A percentile compares a stretch with the other conserved stretches of the same genome.
These are phyloP conservation scores for Sporothrix brasiliensis DNA, from an alignment of 2,329 filamentous ascomycete species.

Conservation along the genomic window DNA sequence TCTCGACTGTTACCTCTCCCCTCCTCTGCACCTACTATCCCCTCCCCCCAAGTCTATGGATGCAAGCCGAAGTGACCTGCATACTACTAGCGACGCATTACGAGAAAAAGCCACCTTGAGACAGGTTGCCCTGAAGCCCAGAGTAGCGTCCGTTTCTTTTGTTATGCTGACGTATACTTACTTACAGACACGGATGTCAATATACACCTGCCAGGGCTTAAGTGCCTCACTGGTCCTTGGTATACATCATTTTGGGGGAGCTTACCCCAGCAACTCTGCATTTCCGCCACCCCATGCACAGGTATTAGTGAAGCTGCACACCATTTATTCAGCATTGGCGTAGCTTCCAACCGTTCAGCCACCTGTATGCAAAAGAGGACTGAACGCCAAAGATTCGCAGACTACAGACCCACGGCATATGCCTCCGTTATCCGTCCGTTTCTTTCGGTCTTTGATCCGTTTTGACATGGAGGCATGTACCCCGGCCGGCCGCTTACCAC, in stretches of 20 bases:
- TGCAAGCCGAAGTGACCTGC: constrained; percentile 16
- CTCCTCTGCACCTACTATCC: not conserved
- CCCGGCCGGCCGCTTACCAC: not conserved
- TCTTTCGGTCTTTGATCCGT: not conserved
- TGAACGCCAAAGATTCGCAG: not conserved
- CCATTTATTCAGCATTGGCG: not conserved
- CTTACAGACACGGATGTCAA: constrained; percentile 3
- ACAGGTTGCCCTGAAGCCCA: not conserved
- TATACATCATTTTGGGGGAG: not conserved
- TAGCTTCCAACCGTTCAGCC: not conserved
- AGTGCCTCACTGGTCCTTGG: not conserved
- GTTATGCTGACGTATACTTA: not conserved
- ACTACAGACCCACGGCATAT: not conserved
- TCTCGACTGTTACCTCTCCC: not conserved
- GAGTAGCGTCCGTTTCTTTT: constrained; percentile 1
- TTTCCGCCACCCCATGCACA: not conserved
- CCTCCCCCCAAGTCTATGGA: not conserved
- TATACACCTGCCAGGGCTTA: not conserved
- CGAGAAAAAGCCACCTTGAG: not conserved
- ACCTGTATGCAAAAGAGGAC: not conserved
- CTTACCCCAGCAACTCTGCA: not conserved
- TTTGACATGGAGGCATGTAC: not conserved
- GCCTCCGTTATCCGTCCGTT: constrained; percentile 16
- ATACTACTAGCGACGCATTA: constrained; percentile 23
- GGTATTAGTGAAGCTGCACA: not conserved